phyloP scores from a whole-genome alignment of 345 rosid species.

The Aquilaria malaccensis region DNA sequence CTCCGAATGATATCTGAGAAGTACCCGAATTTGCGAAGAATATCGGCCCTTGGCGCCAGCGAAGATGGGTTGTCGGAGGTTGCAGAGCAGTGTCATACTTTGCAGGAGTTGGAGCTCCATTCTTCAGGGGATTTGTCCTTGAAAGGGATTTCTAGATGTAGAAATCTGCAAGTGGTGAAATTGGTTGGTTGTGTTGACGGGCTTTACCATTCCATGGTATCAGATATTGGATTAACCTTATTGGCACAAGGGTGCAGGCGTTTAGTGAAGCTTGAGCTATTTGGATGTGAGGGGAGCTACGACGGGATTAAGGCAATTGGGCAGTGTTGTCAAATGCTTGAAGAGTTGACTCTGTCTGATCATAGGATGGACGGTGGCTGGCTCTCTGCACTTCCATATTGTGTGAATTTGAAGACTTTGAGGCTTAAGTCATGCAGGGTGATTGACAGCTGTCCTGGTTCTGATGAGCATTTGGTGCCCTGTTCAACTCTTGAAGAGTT shows the following conservation, averaged over 20 bases:
- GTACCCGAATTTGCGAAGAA: slow-evolving; percentile 45
- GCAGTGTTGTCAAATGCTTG: slow-evolving; percentile 67
- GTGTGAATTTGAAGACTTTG: slow-evolving; percentile 55
- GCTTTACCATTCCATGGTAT: slow-evolving; percentile 30
- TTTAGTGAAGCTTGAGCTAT: slow-evolving; percentile 50
- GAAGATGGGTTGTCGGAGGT: slow-evolving; percentile 37
- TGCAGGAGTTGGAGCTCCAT: slow-evolving; percentile 62
- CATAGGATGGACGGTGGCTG: slow-evolving; percentile 70
- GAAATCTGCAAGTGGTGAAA: slow-evolving; percentile 49
- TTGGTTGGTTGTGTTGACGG: slow-evolving; percentile 34
- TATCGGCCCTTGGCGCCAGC: slow-evolving; percentile 33
- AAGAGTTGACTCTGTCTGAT: slow-evolving; percentile 48
- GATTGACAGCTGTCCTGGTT: slow-evolving; percentile 46
- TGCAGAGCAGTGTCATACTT: slow-evolving; percentile 33
- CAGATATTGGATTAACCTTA: slow-evolving; percentile 60
- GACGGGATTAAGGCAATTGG: slow-evolving; percentile 70
- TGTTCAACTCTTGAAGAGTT: slow-evolving; percentile 51
- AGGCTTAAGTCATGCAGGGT: slow-evolving; percentile 45
- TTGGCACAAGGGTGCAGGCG: slow-evolving; percentile 60
- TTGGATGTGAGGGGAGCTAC: slow-evolving; percentile 65
- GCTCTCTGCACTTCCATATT: slow-evolving; percentile 50
- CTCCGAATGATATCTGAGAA: slow-evolving; percentile 28
- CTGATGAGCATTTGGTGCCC: slow-evolving; percentile 37
- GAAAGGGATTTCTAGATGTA: slow-evolving; percentile 40
- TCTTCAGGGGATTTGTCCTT: slow-evolving; percentile 43